Percentiles rank a stretch among this genome's conserved stretches.
phyloP scores from a whole-genome alignment of 208 protist genomes.

The Wallacemonas sp. region DNA sequence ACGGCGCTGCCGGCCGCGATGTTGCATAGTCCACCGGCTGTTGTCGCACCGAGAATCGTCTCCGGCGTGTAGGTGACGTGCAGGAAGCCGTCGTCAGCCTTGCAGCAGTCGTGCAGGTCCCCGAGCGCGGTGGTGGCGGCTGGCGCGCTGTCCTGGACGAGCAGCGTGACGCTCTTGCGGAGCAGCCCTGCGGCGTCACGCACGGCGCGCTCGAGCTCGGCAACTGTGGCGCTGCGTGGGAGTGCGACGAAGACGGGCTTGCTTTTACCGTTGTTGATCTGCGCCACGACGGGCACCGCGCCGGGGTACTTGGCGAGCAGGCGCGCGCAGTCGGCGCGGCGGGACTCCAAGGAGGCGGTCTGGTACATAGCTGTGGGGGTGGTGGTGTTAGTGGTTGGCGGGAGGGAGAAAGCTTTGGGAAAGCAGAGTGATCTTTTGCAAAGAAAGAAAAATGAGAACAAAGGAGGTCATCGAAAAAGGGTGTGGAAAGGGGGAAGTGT shows the following conservation, averaged over 20 bases:
- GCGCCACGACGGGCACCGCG: slow-evolving; percentile 17
- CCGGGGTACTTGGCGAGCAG: slow-evolving; percentile 26
- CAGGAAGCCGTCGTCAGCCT: slow-evolving; percentile 35
- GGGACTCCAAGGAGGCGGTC: slow-evolving; percentile 14
- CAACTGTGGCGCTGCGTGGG: slow-evolving; percentile 22
- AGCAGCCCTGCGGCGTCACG: slow-evolving; percentile 14
- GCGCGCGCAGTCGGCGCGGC: slow-evolving; percentile 23
- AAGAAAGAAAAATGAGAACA: neutral
- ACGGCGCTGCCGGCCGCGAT: neutral
- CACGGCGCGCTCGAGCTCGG: slow-evolving; percentile 18
- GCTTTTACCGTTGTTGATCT: slow-evolving; percentile 15
- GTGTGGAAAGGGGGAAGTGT: neutral
- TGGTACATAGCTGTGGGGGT: slow-evolving; percentile 2
- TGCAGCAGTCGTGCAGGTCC: slow-evolving; percentile 29
- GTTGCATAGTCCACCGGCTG: neutral
- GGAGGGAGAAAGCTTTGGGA: too few species aligned
- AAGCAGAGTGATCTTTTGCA: neutral
- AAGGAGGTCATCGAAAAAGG: too few species aligned
- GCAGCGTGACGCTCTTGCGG: slow-evolving; percentile 20
- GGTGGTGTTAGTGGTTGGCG: neutral
- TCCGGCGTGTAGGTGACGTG: slow-evolving; percentile 27
- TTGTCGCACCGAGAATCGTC: slow-evolving; percentile 4
- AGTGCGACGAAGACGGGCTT: slow-evolving; percentile 24
- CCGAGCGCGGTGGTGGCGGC: slow-evolving; percentile 22
- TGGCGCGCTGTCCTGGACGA: slow-evolving; percentile 17